Conservation (phyloP, 495 filamentous ascomycete genomes). For the Pyrenula aspistea region DNA sequence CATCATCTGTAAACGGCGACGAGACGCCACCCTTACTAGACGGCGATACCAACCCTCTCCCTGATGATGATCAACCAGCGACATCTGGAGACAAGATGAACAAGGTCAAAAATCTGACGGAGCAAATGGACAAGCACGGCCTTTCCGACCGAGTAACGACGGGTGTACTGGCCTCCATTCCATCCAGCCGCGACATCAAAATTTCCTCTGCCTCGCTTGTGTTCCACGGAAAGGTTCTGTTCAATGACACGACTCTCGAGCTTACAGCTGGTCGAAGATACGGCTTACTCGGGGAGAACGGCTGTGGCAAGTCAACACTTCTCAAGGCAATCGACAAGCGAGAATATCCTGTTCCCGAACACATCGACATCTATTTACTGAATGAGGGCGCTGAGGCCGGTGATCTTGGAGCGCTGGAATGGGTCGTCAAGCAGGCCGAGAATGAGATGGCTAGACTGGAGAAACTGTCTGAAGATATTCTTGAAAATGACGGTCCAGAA, state of each 20-base stretch:
- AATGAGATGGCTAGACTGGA: constrained; percentile 85
- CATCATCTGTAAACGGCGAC: constrained; percentile 58
- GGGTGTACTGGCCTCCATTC: constrained; percentile 81
- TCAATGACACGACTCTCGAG: constrained; percentile 86
- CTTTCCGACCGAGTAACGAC: constrained; percentile 97
- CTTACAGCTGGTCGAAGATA: constrained; percentile 89
- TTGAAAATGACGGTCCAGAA: constrained; percentile 87
- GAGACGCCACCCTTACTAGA: constrained; percentile 46
- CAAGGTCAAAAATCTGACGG: constrained; percentile 65
- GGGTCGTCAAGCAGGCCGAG: constrained; percentile 94
- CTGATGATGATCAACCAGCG: constrained; percentile 51
- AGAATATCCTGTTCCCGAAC: constrained; percentile 92
- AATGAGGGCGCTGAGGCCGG: constrained; percentile 93
- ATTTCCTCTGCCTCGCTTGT: constrained; percentile 86
- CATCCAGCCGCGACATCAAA: constrained; percentile 84
- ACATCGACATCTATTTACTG: constrained; percentile 95
- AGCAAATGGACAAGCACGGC: constrained; percentile 93
- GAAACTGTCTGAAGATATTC: constrained; percentile 73
- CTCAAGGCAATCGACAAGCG: constrained; percentile 88
- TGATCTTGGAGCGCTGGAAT: constrained; percentile 84
- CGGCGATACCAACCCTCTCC: constrained; percentile 43
- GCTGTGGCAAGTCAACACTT: constrained; percentile 94
- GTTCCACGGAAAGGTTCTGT: constrained; percentile 94
- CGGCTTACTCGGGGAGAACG: constrained; percentile 94
- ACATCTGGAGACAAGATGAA: constrained; percentile 61